Conservation (phyloP, 2,329 filamentous ascomycete genomes). For the Raffaelea deltoideospora region DNA sequence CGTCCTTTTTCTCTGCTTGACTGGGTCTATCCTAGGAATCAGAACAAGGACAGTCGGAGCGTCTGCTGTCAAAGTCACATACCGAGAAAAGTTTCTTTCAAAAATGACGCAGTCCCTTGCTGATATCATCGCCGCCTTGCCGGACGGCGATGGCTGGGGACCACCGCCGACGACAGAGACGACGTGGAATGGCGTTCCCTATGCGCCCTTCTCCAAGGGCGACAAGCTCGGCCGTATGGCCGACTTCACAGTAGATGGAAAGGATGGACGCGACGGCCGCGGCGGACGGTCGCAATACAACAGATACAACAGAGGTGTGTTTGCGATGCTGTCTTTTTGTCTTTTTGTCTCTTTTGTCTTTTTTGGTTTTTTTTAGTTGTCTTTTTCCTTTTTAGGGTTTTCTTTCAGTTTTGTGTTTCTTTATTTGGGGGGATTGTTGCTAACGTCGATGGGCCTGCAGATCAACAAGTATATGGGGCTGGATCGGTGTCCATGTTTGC, state of each 20-base stretch:
- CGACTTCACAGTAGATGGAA: conserved; percentile 88
- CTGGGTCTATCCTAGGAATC: too few species aligned
- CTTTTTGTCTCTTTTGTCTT: too few species aligned
- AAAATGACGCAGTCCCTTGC: conserved; percentile 21
- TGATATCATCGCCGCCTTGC: conserved; percentile 55
- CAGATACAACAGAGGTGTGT: conserved; percentile 76
- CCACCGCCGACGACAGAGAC: conserved; percentile 70
- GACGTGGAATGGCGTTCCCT: conserved; percentile 86
- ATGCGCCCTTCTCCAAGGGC: conserved; percentile 95
- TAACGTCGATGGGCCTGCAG: too few species aligned
- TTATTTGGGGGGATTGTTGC: too few species aligned
- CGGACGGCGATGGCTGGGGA: conserved; percentile 73
- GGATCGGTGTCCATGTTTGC: conserved; percentile 78
- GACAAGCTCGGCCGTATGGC: conserved; percentile 99
- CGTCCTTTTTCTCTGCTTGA: too few species aligned
- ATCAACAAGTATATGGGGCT: conserved; percentile 93
- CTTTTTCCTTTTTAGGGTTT: too few species aligned
- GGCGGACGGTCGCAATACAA: conserved; percentile 81
- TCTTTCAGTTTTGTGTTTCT: too few species aligned
- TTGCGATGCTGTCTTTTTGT: too few species aligned
- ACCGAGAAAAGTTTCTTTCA: too few species aligned
- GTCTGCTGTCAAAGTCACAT: too few species aligned
- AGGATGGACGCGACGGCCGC: conserved; percentile 57
- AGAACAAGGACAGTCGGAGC: too few species aligned
- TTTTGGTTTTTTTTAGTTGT: too few species aligned